Evolutionary conservation across 2,329 filamentous ascomycete species (phyloP).

Genomic region (Cyanodermella asteris): DNA sequence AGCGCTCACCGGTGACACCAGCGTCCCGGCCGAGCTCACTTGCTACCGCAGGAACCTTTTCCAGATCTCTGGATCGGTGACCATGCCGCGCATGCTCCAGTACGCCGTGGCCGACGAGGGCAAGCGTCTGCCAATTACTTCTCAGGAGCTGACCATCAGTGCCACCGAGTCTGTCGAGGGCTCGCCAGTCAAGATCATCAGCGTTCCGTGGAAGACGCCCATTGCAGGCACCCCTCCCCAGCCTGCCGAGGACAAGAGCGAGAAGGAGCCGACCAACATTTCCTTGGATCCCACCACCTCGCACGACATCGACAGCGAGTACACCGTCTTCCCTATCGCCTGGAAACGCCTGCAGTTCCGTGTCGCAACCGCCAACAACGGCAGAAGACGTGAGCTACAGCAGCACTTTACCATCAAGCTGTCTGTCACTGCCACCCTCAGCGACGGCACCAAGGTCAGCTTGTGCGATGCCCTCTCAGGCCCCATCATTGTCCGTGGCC

Average conservation of each 20-base stretch:
- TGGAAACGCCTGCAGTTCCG: conserved; percentile 89
- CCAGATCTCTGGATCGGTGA: conserved; percentile 79
- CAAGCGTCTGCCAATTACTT: conserved; percentile 61
- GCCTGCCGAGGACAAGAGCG: conserved; percentile 35
- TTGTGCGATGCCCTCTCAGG: conserved; percentile 70
- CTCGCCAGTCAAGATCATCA: conserved; percentile 78
- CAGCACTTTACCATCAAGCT: conserved; percentile 86
- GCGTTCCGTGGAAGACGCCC: conserved; percentile 94
- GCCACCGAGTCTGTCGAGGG: conserved; percentile 90
- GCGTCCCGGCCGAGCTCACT: conserved; percentile 52
- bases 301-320: conserved; percentile 56
- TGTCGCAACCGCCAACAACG: conserved; percentile 91
- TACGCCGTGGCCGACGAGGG: conserved; percentile 68
- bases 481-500: conserved; percentile 78
- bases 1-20: conserved; percentile 28
- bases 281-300: conserved; percentile 46
- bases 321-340: conserved; percentile 74
- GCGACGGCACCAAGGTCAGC: conserved; percentile 61
- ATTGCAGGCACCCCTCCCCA: conserved; percentile 42
- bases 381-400: conserved; percentile 78
- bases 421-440: conserved; percentile 63
- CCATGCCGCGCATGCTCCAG: conserved; percentile 53
- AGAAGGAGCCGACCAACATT: conserved; percentile 71
- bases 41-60: conserved; percentile 93
- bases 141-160: conserved; percentile 69